Conservation (phyloP, 2,329 filamentous ascomycete species). For the Xenosphaeropsis pyriputrescens region DNA sequence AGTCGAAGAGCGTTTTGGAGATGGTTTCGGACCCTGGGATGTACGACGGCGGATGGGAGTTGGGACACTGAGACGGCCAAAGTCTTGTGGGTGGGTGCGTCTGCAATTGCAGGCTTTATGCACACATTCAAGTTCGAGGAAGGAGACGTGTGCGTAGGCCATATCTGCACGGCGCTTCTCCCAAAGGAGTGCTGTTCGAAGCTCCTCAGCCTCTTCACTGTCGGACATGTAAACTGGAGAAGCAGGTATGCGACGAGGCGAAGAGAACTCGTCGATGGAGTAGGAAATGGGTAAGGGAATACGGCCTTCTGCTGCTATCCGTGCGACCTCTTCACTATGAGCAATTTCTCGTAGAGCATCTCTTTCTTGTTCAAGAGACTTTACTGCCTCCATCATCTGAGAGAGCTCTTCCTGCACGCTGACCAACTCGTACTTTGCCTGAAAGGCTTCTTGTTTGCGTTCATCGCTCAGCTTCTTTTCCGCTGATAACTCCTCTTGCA, state of each 20-base stretch:
- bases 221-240: constrained; percentile 34
- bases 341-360: constrained; percentile 59
- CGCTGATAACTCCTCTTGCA: constrained; percentile 43
- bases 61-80: constrained; percentile 4
- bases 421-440: constrained; percentile 49
- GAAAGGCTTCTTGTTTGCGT: constrained; percentile 56
- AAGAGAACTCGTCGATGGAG: constrained; percentile 45
- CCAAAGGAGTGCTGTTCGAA: constrained; percentile 26
- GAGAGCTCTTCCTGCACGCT: constrained; percentile 52
- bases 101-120: constrained; percentile 51
- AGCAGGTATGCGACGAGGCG: constrained; percentile 38
- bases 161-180: constrained; percentile 46
- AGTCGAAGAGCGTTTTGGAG: neutral
- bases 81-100: constrained; percentile 2
- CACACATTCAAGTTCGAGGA: constrained; percentile 60
- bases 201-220: constrained; percentile 26
- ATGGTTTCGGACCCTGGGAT: too few species aligned
- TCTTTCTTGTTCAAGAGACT: constrained; percentile 56
- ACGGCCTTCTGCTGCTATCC: constrained; percentile 56
- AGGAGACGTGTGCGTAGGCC: constrained; percentile 60
- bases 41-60: neutral
- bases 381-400: constrained; percentile 45
- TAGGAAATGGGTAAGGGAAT: constrained; percentile 47
- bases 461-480: constrained; percentile 47
- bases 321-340: constrained; percentile 58